Base-by-base conservation (phyloP, 108 stramenopile genomes). In the Cyclotella kingstonii region DNA sequence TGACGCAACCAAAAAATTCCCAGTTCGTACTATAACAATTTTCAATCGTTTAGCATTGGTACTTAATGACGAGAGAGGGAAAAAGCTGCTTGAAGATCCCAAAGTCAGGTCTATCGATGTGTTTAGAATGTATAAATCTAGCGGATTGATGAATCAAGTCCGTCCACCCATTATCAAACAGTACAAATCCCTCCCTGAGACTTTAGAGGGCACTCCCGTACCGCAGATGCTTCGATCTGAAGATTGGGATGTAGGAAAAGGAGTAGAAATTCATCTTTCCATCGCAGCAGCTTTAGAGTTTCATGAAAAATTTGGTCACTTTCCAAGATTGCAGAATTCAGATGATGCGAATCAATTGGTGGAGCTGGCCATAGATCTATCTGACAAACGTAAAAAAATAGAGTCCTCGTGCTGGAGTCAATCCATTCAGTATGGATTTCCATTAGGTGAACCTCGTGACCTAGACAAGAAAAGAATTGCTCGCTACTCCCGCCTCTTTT, bases 141-240 rank as follows among this genome's bases (percentile, higher is more conserved):
- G 80, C 29, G 80, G 80, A 29, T 58, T 81, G 34, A 41, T 81
- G 19, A 72, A 81, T 52, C 80, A 81, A 57, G 72, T 81, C 4
- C 76, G 80, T 17, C 80, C 80, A 11, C 71, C 72, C 0, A 54
- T 81, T 38, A 19, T 47, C 8, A 77, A 69, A 55, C 48, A 71
- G n/a, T 81, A 81, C 48, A 50, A 27, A 10, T 68, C 66, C 28
- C 54, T 81, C 34, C 52, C 40, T n/a, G 80, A 81, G 34, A 81
- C 80, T 2, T 42, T 81, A 62, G 71, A 68, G 23, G 42, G 42
- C 12, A 73, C 78, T 5, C 52, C 75, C 21, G 80, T 81, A 10
- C 80, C 80, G 33, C 80, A 81, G 55, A 81, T 81, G 80, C 62
- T 81, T 12, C 71, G 80, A 17, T 76, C 76, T 19, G 80, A 81